Conservation (phyloP, 108 stramenopile species). For the Nannochloropsis oceanica region DNA sequence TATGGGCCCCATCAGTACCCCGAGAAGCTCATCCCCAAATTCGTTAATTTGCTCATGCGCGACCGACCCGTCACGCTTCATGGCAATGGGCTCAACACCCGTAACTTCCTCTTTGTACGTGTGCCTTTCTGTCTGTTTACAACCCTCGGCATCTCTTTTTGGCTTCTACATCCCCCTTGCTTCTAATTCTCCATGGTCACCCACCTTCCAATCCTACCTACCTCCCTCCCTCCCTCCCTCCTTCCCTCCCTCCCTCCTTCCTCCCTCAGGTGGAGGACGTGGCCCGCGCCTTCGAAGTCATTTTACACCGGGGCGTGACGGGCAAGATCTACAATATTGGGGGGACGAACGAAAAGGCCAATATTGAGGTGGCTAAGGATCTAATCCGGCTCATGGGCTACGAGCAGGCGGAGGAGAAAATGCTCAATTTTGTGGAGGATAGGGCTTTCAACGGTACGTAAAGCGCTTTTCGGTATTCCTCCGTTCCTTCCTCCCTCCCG, state of each 20-base stretch:
- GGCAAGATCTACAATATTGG: constrained; percentile 96
- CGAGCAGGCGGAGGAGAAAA: constrained; percentile 1
- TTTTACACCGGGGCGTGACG: constrained; percentile 74
- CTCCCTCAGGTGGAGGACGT: constrained; percentile 75
- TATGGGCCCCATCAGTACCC: constrained; percentile 98
- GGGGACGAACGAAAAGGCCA: constrained; percentile 74
- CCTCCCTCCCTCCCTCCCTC: neutral
- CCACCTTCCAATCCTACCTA: neutral
- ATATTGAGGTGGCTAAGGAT: constrained; percentile 61
- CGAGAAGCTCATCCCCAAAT: constrained; percentile 98
- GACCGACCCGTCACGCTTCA: constrained; percentile 79
- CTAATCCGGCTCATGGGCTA: constrained; percentile 60
- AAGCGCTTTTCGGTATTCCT: neutral
- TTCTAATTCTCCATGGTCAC: neutral
- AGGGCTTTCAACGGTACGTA: constrained; percentile 65
- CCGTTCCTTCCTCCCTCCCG: neutral
- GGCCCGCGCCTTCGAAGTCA: constrained; percentile 81
- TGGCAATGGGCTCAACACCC: constrained; percentile 85
- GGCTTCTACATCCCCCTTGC: too few species aligned
- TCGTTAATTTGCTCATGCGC: constrained; percentile 84
- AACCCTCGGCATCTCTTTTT: too few species aligned
- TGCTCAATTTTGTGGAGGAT: constrained; percentile 57
- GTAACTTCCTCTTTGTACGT: constrained; percentile 70
- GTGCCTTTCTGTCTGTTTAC: neutral
- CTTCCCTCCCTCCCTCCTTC: neutral